Conservation (phyloP, 169 alveolate genomes). For the Eimeria falciformis region DNA sequence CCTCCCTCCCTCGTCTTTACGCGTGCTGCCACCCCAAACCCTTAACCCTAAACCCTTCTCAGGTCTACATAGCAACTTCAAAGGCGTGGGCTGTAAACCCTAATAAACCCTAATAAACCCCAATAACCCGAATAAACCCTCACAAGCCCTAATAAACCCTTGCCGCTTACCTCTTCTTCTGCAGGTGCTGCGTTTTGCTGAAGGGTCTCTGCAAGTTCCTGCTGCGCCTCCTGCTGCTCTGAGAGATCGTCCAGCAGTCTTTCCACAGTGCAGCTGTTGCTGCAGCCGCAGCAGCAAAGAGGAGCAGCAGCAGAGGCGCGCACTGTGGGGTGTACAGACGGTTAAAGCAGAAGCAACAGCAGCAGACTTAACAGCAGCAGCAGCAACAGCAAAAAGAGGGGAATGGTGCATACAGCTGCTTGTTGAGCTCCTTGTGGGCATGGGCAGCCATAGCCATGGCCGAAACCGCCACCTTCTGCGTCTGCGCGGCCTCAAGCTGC, state of each 20-base stretch:
- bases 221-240: constrained; percentile 57
- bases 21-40: neutral
- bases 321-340: too few relatives aligned
- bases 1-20: neutral
- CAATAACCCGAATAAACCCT: too few relatives aligned
- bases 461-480: constrained; percentile 36
- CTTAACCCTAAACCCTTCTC: constrained; percentile 28
- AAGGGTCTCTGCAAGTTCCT: constrained; percentile 32
- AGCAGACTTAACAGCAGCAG: neutral
- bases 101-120: too few relatives aligned
- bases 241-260: constrained; percentile 45
- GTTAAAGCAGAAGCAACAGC: too few relatives aligned
- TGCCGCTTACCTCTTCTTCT: neutral
- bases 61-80: too few relatives aligned
- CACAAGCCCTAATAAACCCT: neutral
- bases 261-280: constrained; percentile 17
- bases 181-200: neutral
- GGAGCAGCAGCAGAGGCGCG: neutral
- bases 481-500: constrained; percentile 33
- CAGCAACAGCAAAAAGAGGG: neutral
- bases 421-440: constrained; percentile 43
- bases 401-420: neutral
- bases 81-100: too few relatives aligned
- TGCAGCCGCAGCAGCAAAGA: neutral
- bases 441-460: constrained; percentile 34